Percentiles rank a stretch among this genome's conserved stretches.
phyloP scores from a whole-genome alignment of 352 stramenopile genomes.

The Lagenidium giganteum region DNA sequence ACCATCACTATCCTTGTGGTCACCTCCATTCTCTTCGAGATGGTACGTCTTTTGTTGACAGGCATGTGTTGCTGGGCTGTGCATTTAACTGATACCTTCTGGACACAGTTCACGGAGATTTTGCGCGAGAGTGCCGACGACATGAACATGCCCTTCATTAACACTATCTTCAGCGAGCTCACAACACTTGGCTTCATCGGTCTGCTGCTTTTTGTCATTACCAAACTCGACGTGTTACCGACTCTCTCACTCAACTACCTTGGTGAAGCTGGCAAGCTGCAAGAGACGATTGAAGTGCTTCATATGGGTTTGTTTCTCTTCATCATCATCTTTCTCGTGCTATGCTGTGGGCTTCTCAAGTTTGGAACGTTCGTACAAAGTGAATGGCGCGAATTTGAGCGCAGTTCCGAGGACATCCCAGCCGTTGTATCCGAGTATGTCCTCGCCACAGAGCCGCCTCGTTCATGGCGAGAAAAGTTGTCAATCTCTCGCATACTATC shows the following conservation, averaged over 20 bases:
- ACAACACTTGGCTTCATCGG: conserved; percentile 75
- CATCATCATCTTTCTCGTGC: conserved; percentile 73
- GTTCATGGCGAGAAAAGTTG: conserved; percentile 26
- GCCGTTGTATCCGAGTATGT: conserved; percentile 57
- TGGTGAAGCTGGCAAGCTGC: conserved; percentile 37
- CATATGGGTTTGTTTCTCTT: conserved; percentile 83
- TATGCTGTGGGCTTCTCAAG: conserved; percentile 56
- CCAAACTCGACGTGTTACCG: conserved; percentile 54
- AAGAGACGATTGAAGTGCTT: conserved; percentile 72
- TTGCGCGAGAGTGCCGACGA: conserved; percentile 18
- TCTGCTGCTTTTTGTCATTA: conserved; percentile 53
- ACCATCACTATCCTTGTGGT: conserved; percentile 54
- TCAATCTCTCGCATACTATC: conserved; percentile 24
- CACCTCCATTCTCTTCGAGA: conserved; percentile 64
- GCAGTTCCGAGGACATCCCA: conserved; percentile 40
- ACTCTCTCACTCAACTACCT: conserved; percentile 35
- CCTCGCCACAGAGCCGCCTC: conserved; percentile 38
- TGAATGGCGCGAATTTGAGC: conserved; percentile 73
- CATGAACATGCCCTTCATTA: conserved; percentile 23
- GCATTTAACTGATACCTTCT: background rate
- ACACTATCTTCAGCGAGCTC: conserved; percentile 23
- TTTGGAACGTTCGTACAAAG: conserved; percentile 58
- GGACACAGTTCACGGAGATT: conserved; percentile 20
- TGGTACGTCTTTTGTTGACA: conserved; percentile 15
- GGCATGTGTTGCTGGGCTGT: background rate